phyloP scores from a whole-genome alignment of 192 early-diverging fungal species.

The Backusella psychrophila region DNA sequence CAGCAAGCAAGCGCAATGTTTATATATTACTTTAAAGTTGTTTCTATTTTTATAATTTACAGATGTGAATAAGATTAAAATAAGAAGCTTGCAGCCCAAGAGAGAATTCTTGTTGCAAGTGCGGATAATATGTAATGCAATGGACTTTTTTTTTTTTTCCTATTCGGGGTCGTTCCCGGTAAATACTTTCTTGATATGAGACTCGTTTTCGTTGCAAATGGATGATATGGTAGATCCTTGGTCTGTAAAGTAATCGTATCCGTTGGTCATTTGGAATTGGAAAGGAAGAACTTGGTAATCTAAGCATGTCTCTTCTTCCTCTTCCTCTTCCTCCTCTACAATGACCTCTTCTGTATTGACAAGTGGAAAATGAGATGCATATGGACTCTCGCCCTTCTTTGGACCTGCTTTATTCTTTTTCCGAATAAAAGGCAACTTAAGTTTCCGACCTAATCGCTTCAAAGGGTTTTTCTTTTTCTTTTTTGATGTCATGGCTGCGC shows the following conservation, averaged over 20 bases:
- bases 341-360: neutral
- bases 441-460: neutral
- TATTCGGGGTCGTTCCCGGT: neutral
- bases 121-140: neutral
- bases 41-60: neutral
- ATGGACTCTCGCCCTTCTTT: neutral
- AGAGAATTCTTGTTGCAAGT: neutral
- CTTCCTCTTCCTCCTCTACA: neutral
- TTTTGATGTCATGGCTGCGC: neutral
- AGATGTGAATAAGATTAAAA: slow-evolving; percentile 1
- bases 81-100: neutral
- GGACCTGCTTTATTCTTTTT: neutral
- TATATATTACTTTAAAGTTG: neutral
- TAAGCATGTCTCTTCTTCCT: neutral
- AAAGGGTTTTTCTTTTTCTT: neutral
- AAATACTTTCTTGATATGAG: neutral
- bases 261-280: neutral
- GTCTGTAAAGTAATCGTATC: neutral
- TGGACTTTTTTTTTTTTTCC: neutral
- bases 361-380: neutral
- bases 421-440: neutral
- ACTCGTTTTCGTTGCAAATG: neutral
- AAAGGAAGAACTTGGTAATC: neutral
- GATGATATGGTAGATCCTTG: neutral
- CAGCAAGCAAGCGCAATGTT: neutral